These are phyloP conservation scores for Suillus americanus DNA, from an alignment of 768 basidiomycete species.

Conservation along the genomic window DNA sequence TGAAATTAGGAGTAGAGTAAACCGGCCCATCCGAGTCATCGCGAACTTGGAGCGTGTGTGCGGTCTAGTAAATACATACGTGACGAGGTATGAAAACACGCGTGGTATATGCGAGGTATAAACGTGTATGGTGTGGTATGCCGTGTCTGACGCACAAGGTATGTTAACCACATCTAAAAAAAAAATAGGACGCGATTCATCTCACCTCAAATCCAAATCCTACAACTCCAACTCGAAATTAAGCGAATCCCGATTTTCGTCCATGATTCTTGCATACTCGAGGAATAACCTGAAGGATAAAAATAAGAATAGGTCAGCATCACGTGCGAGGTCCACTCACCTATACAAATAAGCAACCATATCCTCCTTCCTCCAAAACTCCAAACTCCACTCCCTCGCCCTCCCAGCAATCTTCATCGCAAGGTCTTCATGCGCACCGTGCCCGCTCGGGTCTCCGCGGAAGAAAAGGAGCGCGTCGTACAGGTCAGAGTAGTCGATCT, in stretches of 20 bases:
- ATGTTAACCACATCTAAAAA: background rate
- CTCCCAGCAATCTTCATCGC: slow-evolving; percentile 50
- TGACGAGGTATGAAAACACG: background rate
- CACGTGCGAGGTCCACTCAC: slow-evolving; percentile 35
- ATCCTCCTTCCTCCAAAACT: slow-evolving; percentile 58
- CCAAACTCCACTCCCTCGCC: slow-evolving; percentile 51
- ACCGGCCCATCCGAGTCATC: background rate
- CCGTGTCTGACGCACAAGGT: background rate
- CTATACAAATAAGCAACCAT: slow-evolving; percentile 54
- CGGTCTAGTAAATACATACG: background rate
- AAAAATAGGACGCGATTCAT: background rate
- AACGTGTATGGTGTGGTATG: background rate
- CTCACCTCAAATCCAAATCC: background rate
- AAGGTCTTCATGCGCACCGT: slow-evolving; percentile 57
- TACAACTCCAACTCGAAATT: background rate
- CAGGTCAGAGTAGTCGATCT: slow-evolving; percentile 60
- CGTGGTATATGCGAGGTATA: background rate
- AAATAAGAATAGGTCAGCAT: background rate
- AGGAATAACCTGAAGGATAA: slow-evolving; percentile 39
- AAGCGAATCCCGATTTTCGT: slow-evolving; percentile 40
- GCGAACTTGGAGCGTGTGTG: background rate
- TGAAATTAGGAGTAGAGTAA: background rate
- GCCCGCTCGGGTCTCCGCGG: slow-evolving; percentile 57
- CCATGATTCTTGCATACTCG: slow-evolving; percentile 53
- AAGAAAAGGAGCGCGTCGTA: slow-evolving; percentile 71